Evolutionary conservation across 148 eudicot genomes (phyloP).

Genomic region (Cornus suecica): DNA sequence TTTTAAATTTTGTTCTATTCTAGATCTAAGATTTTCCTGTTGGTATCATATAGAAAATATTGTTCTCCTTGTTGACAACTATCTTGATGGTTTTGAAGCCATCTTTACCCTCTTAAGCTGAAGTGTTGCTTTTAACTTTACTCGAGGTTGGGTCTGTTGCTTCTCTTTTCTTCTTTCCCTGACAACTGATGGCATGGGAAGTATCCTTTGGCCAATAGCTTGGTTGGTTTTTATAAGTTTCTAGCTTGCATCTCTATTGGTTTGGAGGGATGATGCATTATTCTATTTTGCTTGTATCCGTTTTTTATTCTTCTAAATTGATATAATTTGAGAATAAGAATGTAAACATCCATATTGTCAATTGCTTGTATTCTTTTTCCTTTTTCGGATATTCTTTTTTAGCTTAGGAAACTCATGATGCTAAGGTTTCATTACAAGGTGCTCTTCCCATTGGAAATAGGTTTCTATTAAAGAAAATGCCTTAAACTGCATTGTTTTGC

Average conservation of each 20-base stretch:
- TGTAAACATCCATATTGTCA: background rate
- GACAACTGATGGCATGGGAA: background rate
- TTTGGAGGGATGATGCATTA: background rate
- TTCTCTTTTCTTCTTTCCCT: background rate
- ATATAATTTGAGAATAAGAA: background rate
- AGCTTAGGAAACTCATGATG: background rate
- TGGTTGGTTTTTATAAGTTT: background rate
- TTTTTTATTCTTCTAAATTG: background rate
- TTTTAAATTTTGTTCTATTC: background rate
- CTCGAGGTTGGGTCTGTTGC: background rate
- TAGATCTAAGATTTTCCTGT: background rate
- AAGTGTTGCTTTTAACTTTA: background rate
- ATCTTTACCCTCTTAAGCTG: background rate
- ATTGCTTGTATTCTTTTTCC: background rate
- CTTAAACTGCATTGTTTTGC: constrained; percentile 1
- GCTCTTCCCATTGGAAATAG: background rate
- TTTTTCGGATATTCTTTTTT: background rate
- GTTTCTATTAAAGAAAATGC: background rate
- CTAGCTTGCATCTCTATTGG: background rate
- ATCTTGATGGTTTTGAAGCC: background rate
- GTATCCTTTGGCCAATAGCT: background rate
- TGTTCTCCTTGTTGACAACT: background rate
- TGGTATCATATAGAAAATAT: background rate
- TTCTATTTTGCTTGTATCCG: background rate
- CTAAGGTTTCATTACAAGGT: background rate